Percentiles rank a stretch among this genome's conserved stretches.
phyloP scores from a whole-genome alignment of 352 stramenopile genomes.

The Phytopythium montanum region DNA sequence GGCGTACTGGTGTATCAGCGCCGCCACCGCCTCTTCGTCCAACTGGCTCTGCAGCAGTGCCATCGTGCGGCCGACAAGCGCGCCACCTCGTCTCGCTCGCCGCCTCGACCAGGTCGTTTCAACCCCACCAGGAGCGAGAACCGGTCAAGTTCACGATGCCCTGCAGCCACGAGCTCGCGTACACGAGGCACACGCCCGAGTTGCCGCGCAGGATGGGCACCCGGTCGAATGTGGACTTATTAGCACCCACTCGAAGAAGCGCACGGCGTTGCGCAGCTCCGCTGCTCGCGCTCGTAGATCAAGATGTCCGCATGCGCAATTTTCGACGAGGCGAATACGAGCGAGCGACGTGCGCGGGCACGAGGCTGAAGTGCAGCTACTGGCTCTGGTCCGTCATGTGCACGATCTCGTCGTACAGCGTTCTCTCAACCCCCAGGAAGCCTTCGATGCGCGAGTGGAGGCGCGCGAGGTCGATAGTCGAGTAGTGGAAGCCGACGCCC shows the following conservation, averaged over 20 bases:
- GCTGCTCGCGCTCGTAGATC: conserved; percentile 17
- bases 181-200: conserved; percentile 83
- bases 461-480: conserved; percentile 75
- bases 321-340: conserved; percentile 32
- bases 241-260: conserved; percentile 85
- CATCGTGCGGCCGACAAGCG: too few relatives aligned
- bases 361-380: conserved; percentile 74
- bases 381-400: conserved; percentile 84
- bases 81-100: too few relatives aligned
- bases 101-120: too few relatives aligned
- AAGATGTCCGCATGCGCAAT: conserved; percentile 20
- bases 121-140: too few relatives aligned
- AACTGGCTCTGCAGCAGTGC: too few relatives aligned
- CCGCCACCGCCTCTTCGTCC: too few relatives aligned
- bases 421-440: conserved; percentile 59
- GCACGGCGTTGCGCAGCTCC: conserved; percentile 67
- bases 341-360: conserved; percentile 64
- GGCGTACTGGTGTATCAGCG: too few relatives aligned
- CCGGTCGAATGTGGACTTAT: conserved; percentile 84
- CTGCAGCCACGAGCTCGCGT: conserved; percentile 67
- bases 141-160: conserved; percentile 61
- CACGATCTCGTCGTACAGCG: conserved; percentile 71
- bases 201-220: conserved; percentile 82
- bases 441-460: conserved; percentile 73
- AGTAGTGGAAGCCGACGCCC: conserved; percentile 76